phyloP scores from a whole-genome alignment of 257 asterid genomes.

The Solanum etuberosum region DNA sequence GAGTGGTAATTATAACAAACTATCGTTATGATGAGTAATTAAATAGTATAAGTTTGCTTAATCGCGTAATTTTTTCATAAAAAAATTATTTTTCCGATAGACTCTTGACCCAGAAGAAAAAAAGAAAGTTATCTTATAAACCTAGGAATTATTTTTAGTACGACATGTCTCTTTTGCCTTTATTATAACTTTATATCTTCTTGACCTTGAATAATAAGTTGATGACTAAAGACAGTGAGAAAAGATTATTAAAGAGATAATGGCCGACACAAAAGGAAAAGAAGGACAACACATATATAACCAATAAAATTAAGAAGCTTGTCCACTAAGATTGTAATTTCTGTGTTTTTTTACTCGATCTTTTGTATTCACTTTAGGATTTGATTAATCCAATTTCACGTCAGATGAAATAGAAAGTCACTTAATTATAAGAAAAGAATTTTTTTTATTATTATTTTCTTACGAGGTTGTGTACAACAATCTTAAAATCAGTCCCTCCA shows the following conservation, averaged over 20 bases:
- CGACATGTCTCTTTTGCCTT: background rate
- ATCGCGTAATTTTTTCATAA: too few species aligned
- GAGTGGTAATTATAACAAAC: too few species aligned
- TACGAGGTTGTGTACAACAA: too few species aligned
- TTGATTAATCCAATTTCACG: background rate
- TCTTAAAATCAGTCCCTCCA: too few species aligned
- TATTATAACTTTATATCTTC: background rate
- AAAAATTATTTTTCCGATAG: accelerated
- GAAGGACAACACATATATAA: background rate
- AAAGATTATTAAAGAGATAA: background rate
- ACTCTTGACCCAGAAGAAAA: background rate
- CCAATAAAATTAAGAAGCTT: background rate
- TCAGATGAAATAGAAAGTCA: too few species aligned
- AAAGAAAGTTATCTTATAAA: background rate
- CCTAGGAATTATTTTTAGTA: background rate
- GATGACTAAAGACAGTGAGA: background rate
- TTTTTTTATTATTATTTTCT: too few species aligned
- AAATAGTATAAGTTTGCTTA: too few species aligned
- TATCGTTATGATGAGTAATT: too few species aligned
- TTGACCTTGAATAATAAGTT: background rate
- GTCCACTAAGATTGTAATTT: background rate
- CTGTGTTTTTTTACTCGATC: background rate
- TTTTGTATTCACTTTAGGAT: background rate
- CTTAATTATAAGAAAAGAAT: too few species aligned
- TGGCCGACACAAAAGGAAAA: background rate